A percentile compares a stretch with the other conserved stretches of the same genome.
phyloP scores from a whole-genome alignment of 2,329 filamentous ascomycete species.

The Trichoderma polysporum region DNA sequence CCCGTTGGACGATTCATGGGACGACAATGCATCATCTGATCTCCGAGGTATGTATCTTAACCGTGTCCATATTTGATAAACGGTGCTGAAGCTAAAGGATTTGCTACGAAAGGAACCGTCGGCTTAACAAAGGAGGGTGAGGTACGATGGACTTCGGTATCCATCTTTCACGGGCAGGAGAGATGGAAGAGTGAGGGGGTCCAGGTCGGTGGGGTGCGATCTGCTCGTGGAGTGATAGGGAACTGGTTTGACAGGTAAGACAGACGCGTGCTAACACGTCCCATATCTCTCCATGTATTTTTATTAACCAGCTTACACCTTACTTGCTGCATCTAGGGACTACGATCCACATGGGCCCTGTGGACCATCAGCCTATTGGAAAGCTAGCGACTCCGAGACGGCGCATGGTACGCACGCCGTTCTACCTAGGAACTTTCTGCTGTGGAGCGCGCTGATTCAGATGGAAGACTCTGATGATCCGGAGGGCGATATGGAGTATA shows the following conservation, averaged over 20 bases:
- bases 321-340: constrained; percentile 46
- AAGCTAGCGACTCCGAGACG: constrained; percentile 54
- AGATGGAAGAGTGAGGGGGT: constrained; percentile 76
- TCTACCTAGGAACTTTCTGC: constrained; percentile 34
- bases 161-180: constrained; percentile 62
- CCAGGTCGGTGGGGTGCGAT: constrained; percentile 67
- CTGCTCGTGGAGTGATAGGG: constrained; percentile 67
- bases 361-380: constrained; percentile 78
- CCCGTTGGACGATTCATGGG: constrained; percentile 62
- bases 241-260: constrained; percentile 74
- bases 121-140: constrained; percentile 67
- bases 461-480: constrained; percentile 25
- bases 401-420: constrained; percentile 20
- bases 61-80: not conserved
- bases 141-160: constrained; percentile 71
- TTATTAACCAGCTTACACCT: not conserved
- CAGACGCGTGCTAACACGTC: not conserved
- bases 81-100: constrained; percentile 28
- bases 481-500: constrained; percentile 32
- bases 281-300: not conserved
- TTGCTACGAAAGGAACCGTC: constrained; percentile 52
- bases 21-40: constrained; percentile 66
- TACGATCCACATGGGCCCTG: constrained; percentile 67
- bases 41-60: constrained; percentile 55
- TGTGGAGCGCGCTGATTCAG: constrained; percentile 30